Conservation (phyloP, 768 basidiomycete species). For the Mycena venus region DNA sequence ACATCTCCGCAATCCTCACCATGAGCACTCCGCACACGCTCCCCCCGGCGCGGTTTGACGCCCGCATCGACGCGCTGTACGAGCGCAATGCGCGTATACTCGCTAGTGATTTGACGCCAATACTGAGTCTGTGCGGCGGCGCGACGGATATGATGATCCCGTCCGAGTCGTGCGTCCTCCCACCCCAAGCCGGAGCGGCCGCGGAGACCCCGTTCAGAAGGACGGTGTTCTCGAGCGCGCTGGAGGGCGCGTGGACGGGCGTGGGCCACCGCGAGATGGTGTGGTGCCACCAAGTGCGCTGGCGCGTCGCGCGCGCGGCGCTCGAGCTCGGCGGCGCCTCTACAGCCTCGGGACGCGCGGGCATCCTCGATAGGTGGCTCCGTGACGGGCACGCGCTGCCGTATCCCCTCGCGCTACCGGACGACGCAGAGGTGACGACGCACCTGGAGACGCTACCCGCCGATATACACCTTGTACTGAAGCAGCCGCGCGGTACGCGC, state of each 20-base stretch:
- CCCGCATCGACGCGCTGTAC: conserved; percentile 84
- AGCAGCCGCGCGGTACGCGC: conserved; percentile 55
- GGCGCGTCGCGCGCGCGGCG: conserved; percentile 85
- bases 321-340: conserved; percentile 70
- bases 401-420: background rate
- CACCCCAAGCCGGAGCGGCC: conserved; percentile 16
- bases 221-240: conserved; percentile 86
- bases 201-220: conserved; percentile 56
- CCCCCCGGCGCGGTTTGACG: conserved; percentile 91
- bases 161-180: conserved; percentile 89
- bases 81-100: conserved; percentile 56
- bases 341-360: conserved; percentile 43
- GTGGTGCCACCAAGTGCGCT: conserved; percentile 98
- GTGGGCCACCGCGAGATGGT: conserved; percentile 97
- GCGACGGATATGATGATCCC: conserved; percentile 92
- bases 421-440: conserved; percentile 31
- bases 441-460: conserved; percentile 51
- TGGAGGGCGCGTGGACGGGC: conserved; percentile 95
- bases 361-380: conserved; percentile 75
- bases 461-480: conserved; percentile 56
- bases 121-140: conserved; percentile 92
- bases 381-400: conserved; percentile 69
- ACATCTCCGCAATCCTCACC: conserved; percentile 88
- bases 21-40: conserved; percentile 94
- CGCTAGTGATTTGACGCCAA: conserved; percentile 64